Evolutionary conservation across 495 filamentous ascomycete species (phyloP).

Genomic region (Lophium mytilinum): DNA sequence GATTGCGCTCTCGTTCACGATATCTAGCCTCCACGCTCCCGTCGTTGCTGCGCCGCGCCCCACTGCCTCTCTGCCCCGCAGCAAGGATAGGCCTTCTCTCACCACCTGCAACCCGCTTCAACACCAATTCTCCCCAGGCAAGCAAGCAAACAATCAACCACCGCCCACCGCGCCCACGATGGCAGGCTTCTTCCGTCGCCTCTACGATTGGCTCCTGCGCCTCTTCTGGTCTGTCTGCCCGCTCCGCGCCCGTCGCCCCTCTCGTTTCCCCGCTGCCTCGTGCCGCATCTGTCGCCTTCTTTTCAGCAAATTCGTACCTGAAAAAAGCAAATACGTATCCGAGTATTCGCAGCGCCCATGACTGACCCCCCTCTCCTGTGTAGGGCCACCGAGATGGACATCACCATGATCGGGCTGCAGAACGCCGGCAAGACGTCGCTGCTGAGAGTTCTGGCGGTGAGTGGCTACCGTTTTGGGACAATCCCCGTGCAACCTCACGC

Average conservation of each 20-base stretch:
- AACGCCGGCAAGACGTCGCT: slow-evolving; percentile 97
- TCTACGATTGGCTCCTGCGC: slow-evolving; percentile 97
- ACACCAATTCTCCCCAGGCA: neutral
- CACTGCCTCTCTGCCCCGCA: neutral
- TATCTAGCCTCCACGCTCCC: neutral
- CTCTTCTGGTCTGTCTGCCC: slow-evolving; percentile 84
- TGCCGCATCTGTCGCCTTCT: slow-evolving; percentile 18
- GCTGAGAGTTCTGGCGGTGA: slow-evolving; percentile 86
- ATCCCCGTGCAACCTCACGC: slow-evolving; percentile 17
- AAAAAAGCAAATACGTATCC: slow-evolving; percentile 20
- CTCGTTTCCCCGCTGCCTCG: slow-evolving; percentile 10
- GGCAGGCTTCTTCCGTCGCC: slow-evolving; percentile 80
- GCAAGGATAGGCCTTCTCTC: neutral
- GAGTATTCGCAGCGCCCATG: neutral
- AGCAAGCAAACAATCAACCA: neutral
- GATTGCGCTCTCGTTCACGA: neutral
- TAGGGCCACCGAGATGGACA: slow-evolving; percentile 98
- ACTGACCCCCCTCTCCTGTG: slow-evolving; percentile 5
- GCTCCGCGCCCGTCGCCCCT: slow-evolving; percentile 2
- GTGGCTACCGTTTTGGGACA: slow-evolving; percentile 31
- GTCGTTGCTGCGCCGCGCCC: too few species aligned
- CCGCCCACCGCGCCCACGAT: slow-evolving; percentile 40
- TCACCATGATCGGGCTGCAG: slow-evolving; percentile 98
- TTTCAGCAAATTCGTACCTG: slow-evolving; percentile 9
- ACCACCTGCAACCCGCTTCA: slow-evolving; percentile 1